These are phyloP conservation scores for Pezicula radicicola DNA, from an alignment of 2,329 filamentous ascomycete genomes.

Conservation along the genomic window DNA sequence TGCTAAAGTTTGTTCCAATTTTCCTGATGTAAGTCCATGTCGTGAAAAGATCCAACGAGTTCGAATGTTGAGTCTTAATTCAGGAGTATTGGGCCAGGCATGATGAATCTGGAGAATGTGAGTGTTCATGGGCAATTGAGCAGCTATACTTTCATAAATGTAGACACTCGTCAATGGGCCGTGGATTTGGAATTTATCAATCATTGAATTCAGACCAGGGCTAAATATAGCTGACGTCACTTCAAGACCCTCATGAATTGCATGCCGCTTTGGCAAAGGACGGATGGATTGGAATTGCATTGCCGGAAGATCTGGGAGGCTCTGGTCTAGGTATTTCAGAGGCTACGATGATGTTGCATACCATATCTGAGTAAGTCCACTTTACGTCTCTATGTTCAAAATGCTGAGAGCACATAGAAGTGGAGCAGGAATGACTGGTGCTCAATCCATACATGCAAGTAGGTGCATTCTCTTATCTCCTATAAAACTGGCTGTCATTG, in stretches of 20 bases:
- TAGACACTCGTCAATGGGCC: no score
- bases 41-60: not conserved
- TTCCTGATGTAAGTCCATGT: conserved; percentile 50
- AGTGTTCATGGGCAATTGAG: not conserved
- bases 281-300: conserved; percentile 78
- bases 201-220: no score
- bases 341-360: conserved; percentile 84
- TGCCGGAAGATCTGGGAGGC: conserved; percentile 73
- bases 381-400: no score
- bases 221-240: no score
- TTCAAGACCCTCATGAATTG: conserved; percentile 63
- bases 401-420: conserved; percentile 27
- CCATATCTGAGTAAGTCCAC: conserved; percentile 56
- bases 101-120: conserved; percentile 61
- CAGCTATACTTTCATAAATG: no score
- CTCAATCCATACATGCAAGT: conserved; percentile 58
- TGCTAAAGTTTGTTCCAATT: conserved; percentile 63
- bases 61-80: not conserved
- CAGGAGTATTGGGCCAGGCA: conserved; percentile 70
- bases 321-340: conserved; percentile 76
- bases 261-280: conserved; percentile 71
- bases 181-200: no score
- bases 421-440: conserved; percentile 75
- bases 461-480: not conserved
- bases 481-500: not conserved